Percentiles rank a stretch among this genome's conserved stretches.
These are phyloP conservation scores for Talaromyces adpressus DNA, from an alignment of 495 filamentous ascomycete genomes.

Conservation along the genomic window DNA sequence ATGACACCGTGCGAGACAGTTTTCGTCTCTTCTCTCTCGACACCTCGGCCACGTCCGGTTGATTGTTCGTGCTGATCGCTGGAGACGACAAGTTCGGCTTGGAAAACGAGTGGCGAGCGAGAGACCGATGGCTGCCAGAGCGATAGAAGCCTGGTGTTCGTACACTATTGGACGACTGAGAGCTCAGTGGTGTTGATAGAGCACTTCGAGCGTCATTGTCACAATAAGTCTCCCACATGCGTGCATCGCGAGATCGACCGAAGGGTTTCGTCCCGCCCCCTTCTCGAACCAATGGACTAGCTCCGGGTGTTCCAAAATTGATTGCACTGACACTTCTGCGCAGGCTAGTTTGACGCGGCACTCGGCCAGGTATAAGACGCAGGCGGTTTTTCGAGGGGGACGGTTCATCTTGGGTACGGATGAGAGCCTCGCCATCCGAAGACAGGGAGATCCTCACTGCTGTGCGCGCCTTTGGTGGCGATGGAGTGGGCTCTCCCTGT, in stretches of 20 bases:
- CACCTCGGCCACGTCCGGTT: background rate
- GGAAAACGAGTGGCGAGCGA: conserved; percentile 23
- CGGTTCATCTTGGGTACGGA: conserved; percentile 37
- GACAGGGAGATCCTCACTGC: conserved; percentile 42
- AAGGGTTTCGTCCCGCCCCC: conserved; percentile 17
- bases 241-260: conserved; percentile 74
- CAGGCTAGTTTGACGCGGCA: conserved; percentile 45
- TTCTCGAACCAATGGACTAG: conserved; percentile 27
- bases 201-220: conserved; percentile 66
- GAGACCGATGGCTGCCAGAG: conserved; percentile 48
- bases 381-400: conserved; percentile 47
- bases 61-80: conserved; percentile 27
- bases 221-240: conserved; percentile 78
- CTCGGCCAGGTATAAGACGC: conserved; percentile 43
- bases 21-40: conserved; percentile 52
- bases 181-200: conserved; percentile 63
- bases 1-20: conserved; percentile 57
- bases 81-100: conserved; percentile 50
- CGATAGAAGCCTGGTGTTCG: conserved; percentile 57
- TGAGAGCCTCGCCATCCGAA: conserved; percentile 44
- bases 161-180: conserved; percentile 58
- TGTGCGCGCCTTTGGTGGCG: conserved; percentile 54
- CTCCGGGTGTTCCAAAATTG: conserved; percentile 30
- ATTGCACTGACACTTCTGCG: conserved; percentile 56
- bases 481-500: conserved; percentile 56